phyloP scores from a whole-genome alignment of 257 asterid genomes.

The Avicennia marina region DNA sequence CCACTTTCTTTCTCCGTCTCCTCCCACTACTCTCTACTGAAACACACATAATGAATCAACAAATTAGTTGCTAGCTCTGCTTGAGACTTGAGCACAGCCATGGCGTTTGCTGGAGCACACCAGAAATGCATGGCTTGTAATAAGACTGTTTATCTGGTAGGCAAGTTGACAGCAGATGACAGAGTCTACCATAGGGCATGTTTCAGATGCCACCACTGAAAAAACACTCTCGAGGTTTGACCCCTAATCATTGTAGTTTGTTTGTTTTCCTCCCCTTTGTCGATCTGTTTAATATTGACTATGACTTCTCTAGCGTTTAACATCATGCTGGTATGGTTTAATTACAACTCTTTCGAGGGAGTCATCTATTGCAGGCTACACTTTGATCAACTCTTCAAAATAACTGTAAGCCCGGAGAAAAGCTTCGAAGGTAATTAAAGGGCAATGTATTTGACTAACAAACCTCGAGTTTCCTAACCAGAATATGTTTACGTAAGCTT shows the following conservation, averaged over 20 bases:
- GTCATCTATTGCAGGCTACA: slow-evolving; percentile 98
- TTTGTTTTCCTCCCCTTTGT: neutral
- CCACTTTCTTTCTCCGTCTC: too few species aligned
- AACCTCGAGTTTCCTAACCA: neutral
- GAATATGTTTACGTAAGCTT: neutral
- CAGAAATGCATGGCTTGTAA: slow-evolving; percentile 98
- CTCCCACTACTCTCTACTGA: too few species aligned
- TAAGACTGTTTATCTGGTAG: slow-evolving; percentile 89
- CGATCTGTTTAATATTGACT: neutral
- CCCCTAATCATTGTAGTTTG: neutral
- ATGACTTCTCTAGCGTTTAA: neutral
- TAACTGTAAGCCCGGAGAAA: slow-evolving; percentile 93
- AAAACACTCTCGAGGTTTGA: slow-evolving; percentile 82
- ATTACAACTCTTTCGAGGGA: slow-evolving; percentile 96
- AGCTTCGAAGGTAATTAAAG: slow-evolving; percentile 78
- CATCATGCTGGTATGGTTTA: slow-evolving; percentile 9
- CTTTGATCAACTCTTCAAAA: slow-evolving; percentile 94
- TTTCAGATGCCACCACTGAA: slow-evolving; percentile 97
- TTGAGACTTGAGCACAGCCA: too few species aligned
- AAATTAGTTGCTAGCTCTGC: too few species aligned
- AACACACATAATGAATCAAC: too few species aligned
- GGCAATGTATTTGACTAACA: neutral
- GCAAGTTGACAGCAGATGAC: slow-evolving; percentile 84
- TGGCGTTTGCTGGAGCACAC: slow-evolving; percentile 98
- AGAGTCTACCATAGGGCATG: slow-evolving; percentile 90